Evolutionary conservation across 2,329 filamentous ascomycete genomes (phyloP).

Genomic region (Lasiodiplodia gonubiensis): DNA sequence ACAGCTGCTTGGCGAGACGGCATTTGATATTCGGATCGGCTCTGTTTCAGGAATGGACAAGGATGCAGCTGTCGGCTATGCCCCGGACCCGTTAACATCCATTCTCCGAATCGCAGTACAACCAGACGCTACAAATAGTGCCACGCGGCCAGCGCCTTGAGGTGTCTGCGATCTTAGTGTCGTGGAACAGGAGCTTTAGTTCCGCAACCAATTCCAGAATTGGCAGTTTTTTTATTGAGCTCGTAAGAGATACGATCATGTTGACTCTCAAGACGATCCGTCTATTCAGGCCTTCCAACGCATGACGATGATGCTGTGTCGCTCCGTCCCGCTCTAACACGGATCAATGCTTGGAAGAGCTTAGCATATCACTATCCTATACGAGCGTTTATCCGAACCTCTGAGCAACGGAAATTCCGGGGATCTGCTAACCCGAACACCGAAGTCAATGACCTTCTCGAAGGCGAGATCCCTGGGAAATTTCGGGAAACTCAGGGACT

Average conservation of each 20-base stretch:
- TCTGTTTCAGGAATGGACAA: not conserved
- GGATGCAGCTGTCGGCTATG: not conserved
- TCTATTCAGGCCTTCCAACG: not conserved
- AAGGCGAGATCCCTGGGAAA: not conserved
- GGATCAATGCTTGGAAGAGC: not conserved
- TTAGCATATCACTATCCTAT: not conserved
- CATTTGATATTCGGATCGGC: not conserved
- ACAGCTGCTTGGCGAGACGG: constrained; percentile 3
- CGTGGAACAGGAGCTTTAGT: not conserved
- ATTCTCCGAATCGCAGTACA: not conserved
- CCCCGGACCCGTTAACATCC: not conserved
- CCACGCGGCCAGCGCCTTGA: not conserved
- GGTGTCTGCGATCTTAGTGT: not conserved
- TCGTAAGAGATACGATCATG: not conserved
- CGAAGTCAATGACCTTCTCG: not conserved
- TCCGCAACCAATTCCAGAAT: not conserved
- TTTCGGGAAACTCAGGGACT: not conserved
- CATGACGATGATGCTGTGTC: not conserved
- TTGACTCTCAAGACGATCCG: not conserved
- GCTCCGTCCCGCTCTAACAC: not conserved
- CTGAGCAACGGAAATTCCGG: not conserved
- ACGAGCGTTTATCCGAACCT: not conserved
- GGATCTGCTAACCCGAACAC: not conserved
- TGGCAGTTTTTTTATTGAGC: not conserved
- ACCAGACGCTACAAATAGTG: not conserved